These are phyloP conservation scores for Breviolum minutum DNA, from an alignment of 73 alveolate genomes.

Conservation along the genomic window DNA sequence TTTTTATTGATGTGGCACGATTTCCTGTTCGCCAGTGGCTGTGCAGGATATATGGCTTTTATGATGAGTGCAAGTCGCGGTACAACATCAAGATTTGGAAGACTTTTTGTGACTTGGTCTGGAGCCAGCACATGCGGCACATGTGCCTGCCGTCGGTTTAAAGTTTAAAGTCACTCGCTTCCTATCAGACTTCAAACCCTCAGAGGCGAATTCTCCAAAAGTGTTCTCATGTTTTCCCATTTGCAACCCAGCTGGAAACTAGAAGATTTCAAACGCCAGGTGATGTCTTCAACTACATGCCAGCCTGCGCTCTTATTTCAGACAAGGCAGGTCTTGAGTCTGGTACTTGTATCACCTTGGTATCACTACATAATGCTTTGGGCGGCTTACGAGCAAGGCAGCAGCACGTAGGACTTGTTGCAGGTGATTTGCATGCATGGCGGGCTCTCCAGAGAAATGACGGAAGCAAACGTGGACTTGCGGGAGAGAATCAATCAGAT, in stretches of 20 bases:
- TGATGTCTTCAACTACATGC: conserved; percentile 99
- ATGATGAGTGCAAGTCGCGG: conserved; percentile 98
- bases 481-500: conserved; percentile 49
- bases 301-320: conserved; percentile 99
- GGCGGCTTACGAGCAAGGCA: conserved; percentile 97
- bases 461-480: conserved; percentile 66
- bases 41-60: conserved; percentile 98
- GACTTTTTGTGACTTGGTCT: conserved; percentile 98
- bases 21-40: conserved; percentile 97
- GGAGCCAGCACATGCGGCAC: neutral
- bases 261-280: neutral
- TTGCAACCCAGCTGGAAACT: neutral
- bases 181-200: too few relatives aligned
- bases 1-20: neutral
- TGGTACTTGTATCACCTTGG: conserved; percentile 35
- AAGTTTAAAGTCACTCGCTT: neutral
- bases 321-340: conserved; percentile 97
- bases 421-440: conserved; percentile 99
- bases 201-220: too few relatives aligned
- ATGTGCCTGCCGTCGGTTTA: neutral
- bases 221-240: neutral
- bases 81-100: conserved; percentile 98
- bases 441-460: conserved; percentile 98
- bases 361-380: conserved; percentile 96
- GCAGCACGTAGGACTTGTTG: conserved; percentile 33